A percentile compares a stretch with the other conserved stretches of the same genome.
Evolutionary conservation across 2,329 filamentous ascomycete genomes (phyloP).

Genomic region (Geosmithia morbida): DNA sequence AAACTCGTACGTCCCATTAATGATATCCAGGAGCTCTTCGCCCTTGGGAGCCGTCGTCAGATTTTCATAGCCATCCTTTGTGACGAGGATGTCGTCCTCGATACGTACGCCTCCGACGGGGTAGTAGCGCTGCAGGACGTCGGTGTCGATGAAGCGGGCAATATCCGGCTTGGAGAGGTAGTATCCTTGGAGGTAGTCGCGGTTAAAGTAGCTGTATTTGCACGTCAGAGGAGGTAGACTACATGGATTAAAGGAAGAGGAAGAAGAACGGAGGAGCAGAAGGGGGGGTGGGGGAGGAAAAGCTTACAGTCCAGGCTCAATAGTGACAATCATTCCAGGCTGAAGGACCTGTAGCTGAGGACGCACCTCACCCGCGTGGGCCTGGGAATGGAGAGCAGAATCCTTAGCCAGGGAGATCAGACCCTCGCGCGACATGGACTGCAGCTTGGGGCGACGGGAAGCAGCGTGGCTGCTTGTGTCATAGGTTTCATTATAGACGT

Average conservation of each 20-base stretch:
- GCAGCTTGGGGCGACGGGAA: too few relatives aligned
- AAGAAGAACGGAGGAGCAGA: neutral
- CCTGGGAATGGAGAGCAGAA: neutral
- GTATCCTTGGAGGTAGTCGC: slow-evolving; percentile 56
- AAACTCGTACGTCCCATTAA: slow-evolving; percentile 23
- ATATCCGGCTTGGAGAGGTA: slow-evolving; percentile 45
- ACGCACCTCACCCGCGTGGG: too few relatives aligned
- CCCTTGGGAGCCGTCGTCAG: slow-evolving; percentile 65
- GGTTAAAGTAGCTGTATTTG: slow-evolving; percentile 51
- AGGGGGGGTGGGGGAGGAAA: neutral
- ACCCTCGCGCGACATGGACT: neutral
- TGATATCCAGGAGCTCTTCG: slow-evolving; percentile 51
- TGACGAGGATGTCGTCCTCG: slow-evolving; percentile 81
- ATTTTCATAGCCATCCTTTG: slow-evolving; percentile 66
- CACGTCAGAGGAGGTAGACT: neutral
- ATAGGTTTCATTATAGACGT: too few relatives aligned
- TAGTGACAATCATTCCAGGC: slow-evolving; percentile 57
- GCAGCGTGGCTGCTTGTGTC: too few relatives aligned
- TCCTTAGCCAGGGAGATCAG: neutral
- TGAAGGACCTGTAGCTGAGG: slow-evolving; percentile 23
- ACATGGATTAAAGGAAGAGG: neutral
- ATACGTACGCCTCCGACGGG: slow-evolving; percentile 79
- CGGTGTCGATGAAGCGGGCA: slow-evolving; percentile 48
- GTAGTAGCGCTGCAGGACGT: slow-evolving; percentile 55
- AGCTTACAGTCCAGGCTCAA: slow-evolving; percentile 58